Evolutionary conservation across 306 rosid genomes (phyloP), one percentile per base, ranked within the genome.

Genomic region (Hippophae gyantsensis): DNA sequence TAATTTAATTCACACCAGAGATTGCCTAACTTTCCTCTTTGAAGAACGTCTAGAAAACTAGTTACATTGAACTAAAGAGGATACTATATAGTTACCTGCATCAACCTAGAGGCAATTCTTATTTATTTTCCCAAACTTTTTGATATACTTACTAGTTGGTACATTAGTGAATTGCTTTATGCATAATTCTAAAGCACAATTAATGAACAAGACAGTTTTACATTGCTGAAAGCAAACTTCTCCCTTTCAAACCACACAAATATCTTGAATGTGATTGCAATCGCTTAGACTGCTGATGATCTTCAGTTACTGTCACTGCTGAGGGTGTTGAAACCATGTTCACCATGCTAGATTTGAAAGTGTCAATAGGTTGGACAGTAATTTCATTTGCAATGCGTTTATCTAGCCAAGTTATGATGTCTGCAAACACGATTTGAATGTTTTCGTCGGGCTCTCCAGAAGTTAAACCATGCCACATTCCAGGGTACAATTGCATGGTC

Each of bases 381-480:
- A 8, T 7, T 25, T 55, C 45, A 13, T 26, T 32, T 42, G 54
- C 45, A 2, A 69, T 43, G 73, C 69, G 92, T 49, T 65, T 82
- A 23, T 76, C 95, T 0, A 89, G 84, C 95, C 97, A 89, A 8
- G 49, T 55, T 27, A 80, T 76, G 79, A 89, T 74, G 68, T 89
- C 95, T 1, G 68, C 50, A 53, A 89, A 86, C 7, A 86, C 97
- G 0, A 66, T 71, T 13, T 84, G 84, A 0, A 89, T 63, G 74
- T 89, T 89, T 9, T 81, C 89, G 42, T 89, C 97, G 1, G 97
- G 84, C 75, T 89, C 95, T 6, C 97, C 95, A 0, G 83, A 64
- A 8, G 96, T 82, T 55, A 92, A 49, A 42, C 77, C 89, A 59
- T 92, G 95, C 96, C 98, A 87, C 98, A 86, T 86, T 74, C 86